Conservation (phyloP, 371 early-diverging fungal species). For the Nosema granulosis region DNA sequence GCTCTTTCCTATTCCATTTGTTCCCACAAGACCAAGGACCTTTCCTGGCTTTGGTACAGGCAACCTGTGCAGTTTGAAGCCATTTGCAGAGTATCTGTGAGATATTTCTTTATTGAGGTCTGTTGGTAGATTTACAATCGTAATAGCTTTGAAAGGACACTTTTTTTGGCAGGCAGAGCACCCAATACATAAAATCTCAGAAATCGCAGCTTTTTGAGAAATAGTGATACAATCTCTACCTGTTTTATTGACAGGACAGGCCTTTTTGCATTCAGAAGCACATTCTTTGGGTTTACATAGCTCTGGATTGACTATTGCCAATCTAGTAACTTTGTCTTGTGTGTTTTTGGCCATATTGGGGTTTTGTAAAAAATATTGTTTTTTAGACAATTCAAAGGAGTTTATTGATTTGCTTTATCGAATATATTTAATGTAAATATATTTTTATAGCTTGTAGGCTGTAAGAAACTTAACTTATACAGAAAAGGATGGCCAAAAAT, state of each 20-base stretch:
- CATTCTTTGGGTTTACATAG: slow-evolving; percentile 98
- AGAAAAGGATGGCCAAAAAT: no score
- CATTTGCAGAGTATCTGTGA: slow-evolving; percentile 92
- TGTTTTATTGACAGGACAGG: slow-evolving; percentile 78
- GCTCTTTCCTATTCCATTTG: slow-evolving; percentile 94
- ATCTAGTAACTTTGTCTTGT: slow-evolving; percentile 75
- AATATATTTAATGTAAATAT: not conserved
- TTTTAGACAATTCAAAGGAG: not conserved
- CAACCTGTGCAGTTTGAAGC: slow-evolving; percentile 96
- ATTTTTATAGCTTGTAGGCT: no score
- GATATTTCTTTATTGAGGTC: slow-evolving; percentile 88
- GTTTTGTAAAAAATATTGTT: slow-evolving; percentile 1
- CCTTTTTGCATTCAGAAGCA: slow-evolving; percentile 87
- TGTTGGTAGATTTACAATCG: slow-evolving; percentile 94
- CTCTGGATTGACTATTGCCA: slow-evolving; percentile 90
- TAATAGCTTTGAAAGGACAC: slow-evolving; percentile 96
- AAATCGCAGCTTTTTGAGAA: slow-evolving; percentile 74
- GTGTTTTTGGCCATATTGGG: slow-evolving; percentile 53
- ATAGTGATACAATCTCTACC: slow-evolving; percentile 68
- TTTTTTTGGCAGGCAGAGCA: slow-evolving; percentile 97
- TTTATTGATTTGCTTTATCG: not conserved
- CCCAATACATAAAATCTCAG: slow-evolving; percentile 95
- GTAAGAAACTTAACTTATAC: no score
- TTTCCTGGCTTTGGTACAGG: slow-evolving; percentile 93
- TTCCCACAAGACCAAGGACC: slow-evolving; percentile 94